A percentile compares a stretch with the other conserved stretches of the same genome.
Conservation (phyloP, 345 rosid species). For the Mallotus nudiflorus region DNA sequence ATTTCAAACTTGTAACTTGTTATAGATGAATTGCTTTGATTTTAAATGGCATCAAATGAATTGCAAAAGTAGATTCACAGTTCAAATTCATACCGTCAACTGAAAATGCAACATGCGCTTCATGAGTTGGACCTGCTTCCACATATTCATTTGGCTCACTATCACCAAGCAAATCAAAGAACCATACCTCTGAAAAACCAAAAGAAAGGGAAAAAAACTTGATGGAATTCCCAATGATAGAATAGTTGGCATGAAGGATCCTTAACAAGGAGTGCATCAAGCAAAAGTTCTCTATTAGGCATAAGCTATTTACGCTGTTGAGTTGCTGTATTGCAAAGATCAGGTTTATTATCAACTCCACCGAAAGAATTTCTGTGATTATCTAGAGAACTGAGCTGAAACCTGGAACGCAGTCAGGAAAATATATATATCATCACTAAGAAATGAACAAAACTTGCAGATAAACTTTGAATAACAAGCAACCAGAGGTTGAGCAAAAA, state of each 20-base stretch:
- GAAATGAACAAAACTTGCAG: slow-evolving; percentile 7
- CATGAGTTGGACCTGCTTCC: slow-evolving; percentile 43
- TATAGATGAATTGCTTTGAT: too few species aligned
- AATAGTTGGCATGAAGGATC: slow-evolving; percentile 12
- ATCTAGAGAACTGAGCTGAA: slow-evolving; percentile 25
- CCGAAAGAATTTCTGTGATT: slow-evolving; percentile 22
- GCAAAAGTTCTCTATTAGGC: slow-evolving; percentile 17
- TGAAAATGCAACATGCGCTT: slow-evolving; percentile 83
- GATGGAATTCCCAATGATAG: not conserved
- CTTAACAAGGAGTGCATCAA: slow-evolving; percentile 13
- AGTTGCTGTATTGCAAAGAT: slow-evolving; percentile 34
- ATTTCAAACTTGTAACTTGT: too few species aligned
- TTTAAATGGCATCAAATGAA: too few species aligned
- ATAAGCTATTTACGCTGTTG: slow-evolving; percentile 42
- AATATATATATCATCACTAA: slow-evolving; percentile 14
- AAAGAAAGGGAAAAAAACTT: not conserved
- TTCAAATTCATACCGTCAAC: slow-evolving; percentile 56
- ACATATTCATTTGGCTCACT: slow-evolving; percentile 42
- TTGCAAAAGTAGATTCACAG: too few species aligned
- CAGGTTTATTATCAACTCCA: slow-evolving; percentile 26
- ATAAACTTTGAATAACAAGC: not conserved
- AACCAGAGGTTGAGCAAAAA: not conserved
- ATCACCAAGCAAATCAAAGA: slow-evolving; percentile 77
- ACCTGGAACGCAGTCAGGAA: slow-evolving; percentile 30
- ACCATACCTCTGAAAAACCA: slow-evolving; percentile 51